Conservation (phyloP, 306 rosid species). For the Cicer arietinum region DNA sequence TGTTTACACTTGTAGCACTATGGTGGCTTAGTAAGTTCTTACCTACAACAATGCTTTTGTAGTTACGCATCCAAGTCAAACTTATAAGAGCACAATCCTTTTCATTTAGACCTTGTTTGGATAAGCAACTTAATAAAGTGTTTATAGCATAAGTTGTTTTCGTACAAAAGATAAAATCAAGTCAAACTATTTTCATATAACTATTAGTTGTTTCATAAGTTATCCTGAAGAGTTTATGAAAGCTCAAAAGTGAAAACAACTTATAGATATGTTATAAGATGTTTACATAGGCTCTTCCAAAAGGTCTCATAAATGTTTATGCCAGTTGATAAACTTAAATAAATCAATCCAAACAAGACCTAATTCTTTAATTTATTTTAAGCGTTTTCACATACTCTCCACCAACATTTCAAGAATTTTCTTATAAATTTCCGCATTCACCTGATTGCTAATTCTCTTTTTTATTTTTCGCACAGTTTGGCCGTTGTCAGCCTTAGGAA, state of each 20-base stretch:
- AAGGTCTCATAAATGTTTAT: not conserved
- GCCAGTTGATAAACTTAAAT: not conserved
- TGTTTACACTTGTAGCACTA: conserved; percentile 78
- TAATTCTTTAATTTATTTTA: conserved; percentile 8
- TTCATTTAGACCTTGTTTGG: not conserved
- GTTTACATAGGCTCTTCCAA: not conserved
- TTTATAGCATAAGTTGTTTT: not conserved
- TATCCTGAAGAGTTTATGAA: no score
- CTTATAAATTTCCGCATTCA: not conserved
- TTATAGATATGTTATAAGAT: no score
- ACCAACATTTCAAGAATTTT: not conserved
- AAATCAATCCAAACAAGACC: not conserved
- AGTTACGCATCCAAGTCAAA: conserved; percentile 16
- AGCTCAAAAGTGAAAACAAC: no score
- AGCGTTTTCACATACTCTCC: not conserved
- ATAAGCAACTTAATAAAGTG: not conserved
- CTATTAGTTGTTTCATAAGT: no score
- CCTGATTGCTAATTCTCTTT: conserved; percentile 24
- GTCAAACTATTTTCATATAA: not conserved
- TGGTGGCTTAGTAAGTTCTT: conserved; percentile 94
- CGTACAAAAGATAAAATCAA: not conserved
- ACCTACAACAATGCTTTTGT: conserved; percentile 6
- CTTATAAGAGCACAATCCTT: no score
- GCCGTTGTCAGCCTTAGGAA: conserved; percentile 94
- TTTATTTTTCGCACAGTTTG: conserved; percentile 62